phyloP scores from a whole-genome alignment of 2,329 filamentous ascomycete genomes.

The Diaporthe nobilis region DNA sequence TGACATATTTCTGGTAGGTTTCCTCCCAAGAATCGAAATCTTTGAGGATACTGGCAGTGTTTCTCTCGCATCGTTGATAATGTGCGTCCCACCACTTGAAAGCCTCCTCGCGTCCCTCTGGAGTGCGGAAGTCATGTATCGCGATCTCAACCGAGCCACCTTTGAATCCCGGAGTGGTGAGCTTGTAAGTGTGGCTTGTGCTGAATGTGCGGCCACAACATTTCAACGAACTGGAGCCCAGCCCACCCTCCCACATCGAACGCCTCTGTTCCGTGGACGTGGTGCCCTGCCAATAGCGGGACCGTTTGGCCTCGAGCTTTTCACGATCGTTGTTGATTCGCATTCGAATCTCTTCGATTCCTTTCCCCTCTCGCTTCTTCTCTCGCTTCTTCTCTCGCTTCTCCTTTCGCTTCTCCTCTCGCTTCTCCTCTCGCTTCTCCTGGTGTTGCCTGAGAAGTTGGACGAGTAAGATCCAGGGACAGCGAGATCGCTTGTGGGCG shows the following conservation, averaged over 20 bases:
- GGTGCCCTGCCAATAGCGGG: neutral
- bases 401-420: neutral
- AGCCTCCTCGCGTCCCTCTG: constrained; percentile 9
- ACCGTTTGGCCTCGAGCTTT: neutral
- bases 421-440: neutral
- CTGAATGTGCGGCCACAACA: neutral
- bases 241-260: neutral
- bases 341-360: neutral
- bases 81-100: neutral
- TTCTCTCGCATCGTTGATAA: neutral
- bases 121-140: constrained; percentile 31
- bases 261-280: neutral
- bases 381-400: neutral
- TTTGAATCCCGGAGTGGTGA: neutral
- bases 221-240: neutral
- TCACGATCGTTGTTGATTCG: neutral
- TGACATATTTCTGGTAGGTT: neutral
- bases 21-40: neutral
- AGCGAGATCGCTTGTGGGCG: neutral
- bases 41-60: too few species aligned
- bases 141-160: too few species aligned
- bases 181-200: neutral
- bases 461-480: neutral
- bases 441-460: neutral
- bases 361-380: neutral